Conservation (phyloP, 352 stramenopile species). For the Globisporangium splendens region DNA sequence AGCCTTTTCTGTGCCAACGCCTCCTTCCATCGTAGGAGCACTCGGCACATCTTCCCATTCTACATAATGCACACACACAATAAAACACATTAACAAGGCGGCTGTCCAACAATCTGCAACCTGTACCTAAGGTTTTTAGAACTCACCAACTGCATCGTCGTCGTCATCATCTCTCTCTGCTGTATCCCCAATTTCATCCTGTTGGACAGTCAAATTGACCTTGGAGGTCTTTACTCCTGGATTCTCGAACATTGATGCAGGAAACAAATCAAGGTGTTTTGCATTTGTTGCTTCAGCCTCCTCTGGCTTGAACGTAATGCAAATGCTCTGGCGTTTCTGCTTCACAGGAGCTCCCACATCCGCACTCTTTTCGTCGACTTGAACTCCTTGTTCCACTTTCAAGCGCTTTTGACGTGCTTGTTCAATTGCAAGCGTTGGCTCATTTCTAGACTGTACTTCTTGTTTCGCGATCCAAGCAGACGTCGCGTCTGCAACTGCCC, state of each 20-base stretch:
- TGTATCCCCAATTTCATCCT: neutral
- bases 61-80: constrained; percentile 2
- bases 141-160: constrained; percentile 42
- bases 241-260: constrained; percentile 22
- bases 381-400: constrained; percentile 6
- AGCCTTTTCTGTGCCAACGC: neutral
- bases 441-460: constrained; percentile 32
- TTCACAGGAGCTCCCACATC: neutral
- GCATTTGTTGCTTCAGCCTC: constrained; percentile 22
- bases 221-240: constrained; percentile 1
- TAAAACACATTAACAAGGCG: neutral
- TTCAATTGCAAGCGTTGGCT: constrained; percentile 47
- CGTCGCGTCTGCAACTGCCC: constrained; percentile 26
- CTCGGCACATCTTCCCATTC: constrained; percentile 29
- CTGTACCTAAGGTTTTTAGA: constrained; percentile 11
- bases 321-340: constrained; percentile 20
- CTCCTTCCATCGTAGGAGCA: neutral
- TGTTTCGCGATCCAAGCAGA: constrained; percentile 35
- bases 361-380: neutral
- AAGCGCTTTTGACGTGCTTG: constrained; percentile 27
- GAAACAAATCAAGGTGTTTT: constrained; percentile 33
- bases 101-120: neutral
- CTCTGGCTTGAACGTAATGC: constrained; percentile 44
- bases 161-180: constrained; percentile 22
- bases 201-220: neutral